Evolutionary conservation across 306 rosid species (phyloP).

Genomic region (Corylus avellana): DNA sequence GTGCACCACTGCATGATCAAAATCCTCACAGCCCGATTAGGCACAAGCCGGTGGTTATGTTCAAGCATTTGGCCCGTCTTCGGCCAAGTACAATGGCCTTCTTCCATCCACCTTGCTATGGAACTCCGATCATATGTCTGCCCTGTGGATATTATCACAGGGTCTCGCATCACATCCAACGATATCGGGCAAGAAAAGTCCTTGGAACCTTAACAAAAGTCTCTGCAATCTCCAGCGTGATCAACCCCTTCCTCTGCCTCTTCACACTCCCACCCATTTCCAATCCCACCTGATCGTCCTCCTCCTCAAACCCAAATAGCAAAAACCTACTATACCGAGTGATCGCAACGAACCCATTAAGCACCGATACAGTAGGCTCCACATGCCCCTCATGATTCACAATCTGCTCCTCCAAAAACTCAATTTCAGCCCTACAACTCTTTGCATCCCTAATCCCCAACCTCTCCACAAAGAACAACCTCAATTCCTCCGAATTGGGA

Average conservation of each 20-base stretch:
- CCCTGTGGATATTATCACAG: constrained; percentile 80
- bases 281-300: constrained; percentile 46
- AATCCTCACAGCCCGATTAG: constrained; percentile 78
- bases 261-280: constrained; percentile 47
- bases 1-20: constrained; percentile 81
- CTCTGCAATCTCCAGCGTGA: constrained; percentile 66
- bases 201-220: constrained; percentile 77
- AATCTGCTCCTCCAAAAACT: constrained; percentile 92
- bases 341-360: constrained; percentile 86
- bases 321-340: constrained; percentile 83
- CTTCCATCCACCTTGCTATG: constrained; percentile 90
- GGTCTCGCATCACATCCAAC: constrained; percentile 87
- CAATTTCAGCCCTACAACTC: constrained; percentile 74
- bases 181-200: constrained; percentile 87
- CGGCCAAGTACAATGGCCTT: constrained; percentile 87
- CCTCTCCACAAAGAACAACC: constrained; percentile 52
- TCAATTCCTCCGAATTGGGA: constrained; percentile 56
- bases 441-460: constrained; percentile 59
- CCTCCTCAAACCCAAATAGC: constrained; percentile 85
- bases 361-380: constrained; percentile 75
- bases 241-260: constrained; percentile 55
- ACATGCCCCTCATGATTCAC: constrained; percentile 84
- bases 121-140: constrained; percentile 86
- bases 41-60: constrained; percentile 54
- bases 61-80: constrained; percentile 90